phyloP scores from a whole-genome alignment of 2,329 filamentous ascomycete genomes.

The Talaromyces verruculosus region DNA sequence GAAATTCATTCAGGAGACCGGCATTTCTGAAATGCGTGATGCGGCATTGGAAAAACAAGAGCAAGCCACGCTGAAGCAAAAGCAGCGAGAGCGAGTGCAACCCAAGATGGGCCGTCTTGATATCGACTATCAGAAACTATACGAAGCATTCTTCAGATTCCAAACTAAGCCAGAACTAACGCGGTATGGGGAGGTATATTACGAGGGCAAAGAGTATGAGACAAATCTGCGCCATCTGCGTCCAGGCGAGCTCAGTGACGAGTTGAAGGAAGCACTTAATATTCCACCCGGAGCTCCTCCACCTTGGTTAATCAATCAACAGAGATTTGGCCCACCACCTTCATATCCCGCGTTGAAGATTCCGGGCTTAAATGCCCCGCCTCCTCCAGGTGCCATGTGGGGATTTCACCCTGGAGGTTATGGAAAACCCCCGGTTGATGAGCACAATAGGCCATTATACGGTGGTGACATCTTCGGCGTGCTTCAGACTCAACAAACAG shows the following conservation, averaged over 20 bases:
- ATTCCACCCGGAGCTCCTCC: conserved; percentile 91
- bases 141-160: conserved; percentile 97
- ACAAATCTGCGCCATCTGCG: conserved; percentile 88
- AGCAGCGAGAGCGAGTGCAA: conserved; percentile 87
- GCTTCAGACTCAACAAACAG: conserved; percentile 60
- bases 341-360: conserved; percentile 96
- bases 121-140: conserved; percentile 97
- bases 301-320: conserved; percentile 96
- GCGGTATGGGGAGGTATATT: conserved; percentile 97
- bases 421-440: conserved; percentile 92
- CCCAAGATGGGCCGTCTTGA: conserved; percentile 97
- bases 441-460: conserved; percentile 85
- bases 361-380: conserved; percentile 88
- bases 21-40: conserved; percentile 97
- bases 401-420: conserved; percentile 94
- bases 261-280: conserved; percentile 85
- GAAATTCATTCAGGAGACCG: conserved; percentile 95
- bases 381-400: conserved; percentile 85
- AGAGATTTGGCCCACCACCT: conserved; percentile 87
- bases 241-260: conserved; percentile 85
- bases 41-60: conserved; percentile 95
- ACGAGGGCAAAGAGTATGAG: conserved; percentile 97
- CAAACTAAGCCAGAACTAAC: conserved; percentile 95
- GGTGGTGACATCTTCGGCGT: conserved; percentile 94
- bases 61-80: conserved; percentile 87